phyloP scores from a whole-genome alignment of 2,329 filamentous ascomycete species.

The Emmonsiellopsis sp. region DNA sequence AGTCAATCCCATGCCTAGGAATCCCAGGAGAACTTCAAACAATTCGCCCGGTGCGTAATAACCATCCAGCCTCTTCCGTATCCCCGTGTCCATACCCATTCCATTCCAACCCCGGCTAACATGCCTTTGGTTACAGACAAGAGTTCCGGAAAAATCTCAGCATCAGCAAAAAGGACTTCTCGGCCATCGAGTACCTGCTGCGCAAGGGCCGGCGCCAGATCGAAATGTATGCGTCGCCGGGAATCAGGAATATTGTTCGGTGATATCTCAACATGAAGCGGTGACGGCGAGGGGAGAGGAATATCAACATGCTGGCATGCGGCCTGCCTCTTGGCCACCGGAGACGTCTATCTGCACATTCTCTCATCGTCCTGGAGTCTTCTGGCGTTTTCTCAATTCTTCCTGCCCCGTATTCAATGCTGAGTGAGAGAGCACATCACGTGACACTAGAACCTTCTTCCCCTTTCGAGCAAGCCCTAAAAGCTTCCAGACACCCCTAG shows the following conservation, averaged over 20 bases:
- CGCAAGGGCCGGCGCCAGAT: slow-evolving; percentile 74
- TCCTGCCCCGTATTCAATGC: background rate
- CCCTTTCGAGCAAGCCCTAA: background rate
- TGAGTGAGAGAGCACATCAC: background rate
- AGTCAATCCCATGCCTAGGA: slow-evolving; percentile 20
- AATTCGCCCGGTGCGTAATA: slow-evolving; percentile 30
- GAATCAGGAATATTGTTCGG: slow-evolving; percentile 62
- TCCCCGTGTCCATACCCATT: background rate
- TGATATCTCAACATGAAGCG: background rate
- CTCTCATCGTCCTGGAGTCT: no score
- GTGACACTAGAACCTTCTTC: background rate
- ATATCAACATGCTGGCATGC: no score
- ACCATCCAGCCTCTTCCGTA: background rate
- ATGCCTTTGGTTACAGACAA: slow-evolving; percentile 35
- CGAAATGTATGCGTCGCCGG: slow-evolving; percentile 68
- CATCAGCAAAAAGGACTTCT: slow-evolving; percentile 76
- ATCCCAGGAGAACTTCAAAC: slow-evolving; percentile 30
- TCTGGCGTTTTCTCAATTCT: no score
- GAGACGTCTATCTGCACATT: no score
- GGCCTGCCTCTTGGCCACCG: no score
- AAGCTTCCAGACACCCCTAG: background rate
- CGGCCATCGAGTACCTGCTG: slow-evolving; percentile 73
- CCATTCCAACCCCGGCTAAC: slow-evolving; percentile 1
- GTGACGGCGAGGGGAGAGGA: no score
- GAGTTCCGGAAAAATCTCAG: slow-evolving; percentile 66